Evolutionary conservation across 345 rosid species (phyloP).

Genomic region (Eucalyptus paniculata): DNA sequence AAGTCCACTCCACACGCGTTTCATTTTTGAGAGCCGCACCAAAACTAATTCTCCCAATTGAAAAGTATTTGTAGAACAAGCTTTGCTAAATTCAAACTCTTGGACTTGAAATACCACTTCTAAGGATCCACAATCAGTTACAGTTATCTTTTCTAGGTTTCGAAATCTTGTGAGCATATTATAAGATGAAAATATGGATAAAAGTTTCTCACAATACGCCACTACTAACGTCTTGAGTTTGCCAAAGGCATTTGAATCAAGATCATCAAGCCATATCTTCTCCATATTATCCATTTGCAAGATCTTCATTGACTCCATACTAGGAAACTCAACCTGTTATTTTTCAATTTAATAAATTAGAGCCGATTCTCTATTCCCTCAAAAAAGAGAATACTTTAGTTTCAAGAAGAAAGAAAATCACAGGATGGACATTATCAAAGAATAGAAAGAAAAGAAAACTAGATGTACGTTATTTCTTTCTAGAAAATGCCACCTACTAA

Average conservation of each 20-base stretch:
- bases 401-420: background rate
- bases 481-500: rapidly evolving
- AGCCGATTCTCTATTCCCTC: background rate
- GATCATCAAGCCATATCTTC: background rate
- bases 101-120: background rate
- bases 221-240: background rate
- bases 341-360: background rate
- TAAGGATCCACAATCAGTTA: background rate
- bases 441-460: background rate
- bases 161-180: background rate
- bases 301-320: background rate
- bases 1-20: background rate
- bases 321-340: background rate
- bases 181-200: background rate
- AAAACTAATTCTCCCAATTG: background rate
- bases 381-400: background rate
- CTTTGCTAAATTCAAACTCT: background rate
- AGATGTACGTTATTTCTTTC: background rate
- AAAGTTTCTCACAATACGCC: background rate
- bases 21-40: rapidly evolving
- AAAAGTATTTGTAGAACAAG: background rate
- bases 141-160: background rate
- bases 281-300: background rate
- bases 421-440: background rate
- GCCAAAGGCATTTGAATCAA: background rate